Evolutionary conservation across 495 filamentous ascomycete species (phyloP).

Genomic region (Chaetomidium leptoderma): DNA sequence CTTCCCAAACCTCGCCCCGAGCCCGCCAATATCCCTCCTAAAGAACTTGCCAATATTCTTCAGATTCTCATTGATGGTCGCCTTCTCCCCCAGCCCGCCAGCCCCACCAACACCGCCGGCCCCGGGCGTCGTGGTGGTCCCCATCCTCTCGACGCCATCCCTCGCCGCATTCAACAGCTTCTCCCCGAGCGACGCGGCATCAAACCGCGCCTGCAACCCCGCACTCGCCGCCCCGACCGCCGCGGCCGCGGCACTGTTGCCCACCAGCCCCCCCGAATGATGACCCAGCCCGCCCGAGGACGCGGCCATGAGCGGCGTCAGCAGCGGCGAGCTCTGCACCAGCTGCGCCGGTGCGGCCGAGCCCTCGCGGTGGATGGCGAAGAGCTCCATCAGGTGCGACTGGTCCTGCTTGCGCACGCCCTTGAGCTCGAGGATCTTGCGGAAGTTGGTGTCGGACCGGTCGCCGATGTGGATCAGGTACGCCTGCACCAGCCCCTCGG

Average conservation of each 20-base stretch:
- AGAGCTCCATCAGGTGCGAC: constrained; percentile 76
- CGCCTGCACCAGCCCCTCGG: constrained; percentile 92
- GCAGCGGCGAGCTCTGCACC: constrained; percentile 53
- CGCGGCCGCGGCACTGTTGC: constrained; percentile 8
- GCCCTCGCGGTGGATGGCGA: constrained; percentile 70
- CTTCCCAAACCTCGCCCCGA: constrained; percentile 68
- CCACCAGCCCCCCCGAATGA: constrained; percentile 19
- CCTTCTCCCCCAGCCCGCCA: constrained; percentile 60
- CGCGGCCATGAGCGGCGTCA: constrained; percentile 57
- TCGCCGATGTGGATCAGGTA: constrained; percentile 94
- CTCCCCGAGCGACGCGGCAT: constrained; percentile 71
- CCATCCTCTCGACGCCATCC: constrained; percentile 86
- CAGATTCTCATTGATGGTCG: constrained; percentile 81
- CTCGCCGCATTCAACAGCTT: constrained; percentile 74
- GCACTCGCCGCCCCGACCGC: constrained; percentile 35
- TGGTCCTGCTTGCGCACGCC: constrained; percentile 82
- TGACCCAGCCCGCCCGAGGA: constrained; percentile 5
- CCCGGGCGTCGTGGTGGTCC: constrained; percentile 47
- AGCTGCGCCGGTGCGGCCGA: constrained; percentile 50
- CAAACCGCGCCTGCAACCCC: constrained; percentile 62
- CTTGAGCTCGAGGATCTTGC: constrained; percentile 91
- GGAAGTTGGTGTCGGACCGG: constrained; percentile 88
- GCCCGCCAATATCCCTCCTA: constrained; percentile 75
- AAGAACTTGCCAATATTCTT: constrained; percentile 97
- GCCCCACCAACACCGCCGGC: constrained; percentile 54